Evolutionary conservation across 2,329 filamentous ascomycete genomes (phyloP).

Genomic region (Pyrenophora teres): DNA sequence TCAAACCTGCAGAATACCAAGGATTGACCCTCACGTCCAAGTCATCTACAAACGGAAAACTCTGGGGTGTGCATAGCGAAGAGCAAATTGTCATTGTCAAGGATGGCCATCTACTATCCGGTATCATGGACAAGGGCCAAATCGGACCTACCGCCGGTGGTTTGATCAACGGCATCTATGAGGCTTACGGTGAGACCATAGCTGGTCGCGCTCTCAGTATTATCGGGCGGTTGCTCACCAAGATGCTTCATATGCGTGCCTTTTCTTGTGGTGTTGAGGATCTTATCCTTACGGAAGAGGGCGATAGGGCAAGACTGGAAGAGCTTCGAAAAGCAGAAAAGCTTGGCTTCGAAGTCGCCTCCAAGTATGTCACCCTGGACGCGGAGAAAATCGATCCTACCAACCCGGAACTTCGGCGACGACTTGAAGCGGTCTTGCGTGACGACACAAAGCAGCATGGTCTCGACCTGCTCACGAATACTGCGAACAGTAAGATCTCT

Average conservation of each 20-base stretch:
- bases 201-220: slow-evolving; percentile 89
- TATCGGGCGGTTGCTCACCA: slow-evolving; percentile 84
- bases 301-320: slow-evolving; percentile 72
- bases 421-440: slow-evolving; percentile 86
- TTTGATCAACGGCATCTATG: slow-evolving; percentile 88
- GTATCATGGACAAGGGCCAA: slow-evolving; percentile 94
- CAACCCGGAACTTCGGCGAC: slow-evolving; percentile 72
- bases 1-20: slow-evolving; percentile 75
- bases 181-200: slow-evolving; percentile 84
- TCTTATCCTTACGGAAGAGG: slow-evolving; percentile 78
- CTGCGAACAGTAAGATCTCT: slow-evolving; percentile 70
- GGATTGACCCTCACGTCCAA: slow-evolving; percentile 80
- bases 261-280: slow-evolving; percentile 99
- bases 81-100: slow-evolving; percentile 82
- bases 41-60: slow-evolving; percentile 74
- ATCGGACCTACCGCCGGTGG: slow-evolving; percentile 87
- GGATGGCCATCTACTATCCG: slow-evolving; percentile 83
- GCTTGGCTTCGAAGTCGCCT: slow-evolving; percentile 78
- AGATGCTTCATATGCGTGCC: slow-evolving; percentile 88
- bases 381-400: slow-evolving; percentile 64
- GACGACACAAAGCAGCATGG: slow-evolving; percentile 90
- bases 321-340: slow-evolving; percentile 69
- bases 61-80: slow-evolving; percentile 77
- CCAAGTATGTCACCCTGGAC: slow-evolving; percentile 85
- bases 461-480: slow-evolving; percentile 86